These are phyloP conservation scores for Phyllostachys edulis DNA, from an alignment of 176 grass and related monocot species.

Conservation along the genomic window DNA sequence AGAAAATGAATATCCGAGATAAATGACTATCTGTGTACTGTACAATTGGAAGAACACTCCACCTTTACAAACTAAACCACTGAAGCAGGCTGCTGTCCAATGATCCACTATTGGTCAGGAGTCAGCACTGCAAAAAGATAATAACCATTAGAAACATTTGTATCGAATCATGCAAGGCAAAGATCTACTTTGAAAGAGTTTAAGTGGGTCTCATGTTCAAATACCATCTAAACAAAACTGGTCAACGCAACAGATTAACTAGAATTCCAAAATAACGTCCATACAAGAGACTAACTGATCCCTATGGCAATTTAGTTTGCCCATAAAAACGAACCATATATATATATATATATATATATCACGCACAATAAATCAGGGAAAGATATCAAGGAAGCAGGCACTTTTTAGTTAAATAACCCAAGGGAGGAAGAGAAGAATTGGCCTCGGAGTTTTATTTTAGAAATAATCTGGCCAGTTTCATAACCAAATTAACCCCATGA, in stretches of 20 bases:
- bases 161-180: neutral
- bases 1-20: neutral
- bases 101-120: constrained; percentile 55
- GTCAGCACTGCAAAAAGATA: constrained; percentile 54
- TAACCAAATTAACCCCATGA: neutral
- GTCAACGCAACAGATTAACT: neutral
- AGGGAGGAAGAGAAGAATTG: neutral
- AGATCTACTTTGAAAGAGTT: too few species aligned
- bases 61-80: constrained; percentile 45
- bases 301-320: neutral
- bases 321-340: neutral
- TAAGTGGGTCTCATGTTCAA: too few species aligned
- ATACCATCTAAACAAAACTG: neutral
- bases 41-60: neutral
- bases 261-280: neutral
- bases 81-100: constrained; percentile 35
- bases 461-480: neutral
- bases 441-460: neutral
- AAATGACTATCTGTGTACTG: neutral
- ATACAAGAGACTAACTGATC: neutral
- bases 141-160: neutral
- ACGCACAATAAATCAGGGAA: neutral
- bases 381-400: neutral
- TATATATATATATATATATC: neutral
- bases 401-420: constrained; percentile 3